Conservation (phyloP, 2,329 filamentous ascomycete species). For the Penicillium digitatum region DNA sequence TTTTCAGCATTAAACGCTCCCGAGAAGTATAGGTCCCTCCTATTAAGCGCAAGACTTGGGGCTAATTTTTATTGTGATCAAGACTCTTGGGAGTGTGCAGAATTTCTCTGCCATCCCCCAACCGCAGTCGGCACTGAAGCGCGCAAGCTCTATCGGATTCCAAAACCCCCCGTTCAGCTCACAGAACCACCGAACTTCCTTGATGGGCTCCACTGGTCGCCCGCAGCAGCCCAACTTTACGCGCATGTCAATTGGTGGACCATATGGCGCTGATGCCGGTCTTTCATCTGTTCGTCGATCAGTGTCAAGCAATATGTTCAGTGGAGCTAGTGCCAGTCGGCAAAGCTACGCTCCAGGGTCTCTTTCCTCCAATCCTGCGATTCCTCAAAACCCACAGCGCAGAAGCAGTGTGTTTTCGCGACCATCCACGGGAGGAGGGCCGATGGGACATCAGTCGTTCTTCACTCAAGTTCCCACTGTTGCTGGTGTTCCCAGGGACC, state of each 20-base stretch:
- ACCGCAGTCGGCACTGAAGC: conserved; percentile 89
- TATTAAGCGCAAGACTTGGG: conserved; percentile 1
- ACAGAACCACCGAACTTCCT: conserved; percentile 76
- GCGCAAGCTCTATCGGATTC: conserved; percentile 72
- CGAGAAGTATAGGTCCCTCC: conserved; percentile 66
- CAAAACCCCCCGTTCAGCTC: conserved; percentile 61
- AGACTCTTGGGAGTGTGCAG: conserved; percentile 80
- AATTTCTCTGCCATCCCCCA: conserved; percentile 83
- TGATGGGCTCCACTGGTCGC: conserved; percentile 78
- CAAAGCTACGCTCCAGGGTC: conserved; percentile 67
- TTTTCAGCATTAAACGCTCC: conserved; percentile 88
- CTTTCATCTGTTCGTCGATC: conserved; percentile 81
- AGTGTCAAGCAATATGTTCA: conserved; percentile 63
- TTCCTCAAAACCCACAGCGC: conserved; percentile 52
- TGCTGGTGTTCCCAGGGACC: conserved; percentile 79
- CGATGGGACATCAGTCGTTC: conserved; percentile 82
- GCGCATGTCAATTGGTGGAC: conserved; percentile 68
- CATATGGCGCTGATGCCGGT: conserved; percentile 73
- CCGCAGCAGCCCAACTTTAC: conserved; percentile 85
- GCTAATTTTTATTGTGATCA: conserved; percentile 19
- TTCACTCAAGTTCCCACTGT: conserved; percentile 82
- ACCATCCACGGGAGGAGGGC: conserved; percentile 60
- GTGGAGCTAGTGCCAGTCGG: conserved; percentile 56
- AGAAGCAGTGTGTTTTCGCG: conserved; percentile 81
- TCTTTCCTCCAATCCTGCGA: conserved; percentile 52